Evolutionary conservation across 768 basidiomycete species (phyloP), one percentile per base, ranked within the genome.

Genomic region (Phlebiopsis gigantea): DNA sequence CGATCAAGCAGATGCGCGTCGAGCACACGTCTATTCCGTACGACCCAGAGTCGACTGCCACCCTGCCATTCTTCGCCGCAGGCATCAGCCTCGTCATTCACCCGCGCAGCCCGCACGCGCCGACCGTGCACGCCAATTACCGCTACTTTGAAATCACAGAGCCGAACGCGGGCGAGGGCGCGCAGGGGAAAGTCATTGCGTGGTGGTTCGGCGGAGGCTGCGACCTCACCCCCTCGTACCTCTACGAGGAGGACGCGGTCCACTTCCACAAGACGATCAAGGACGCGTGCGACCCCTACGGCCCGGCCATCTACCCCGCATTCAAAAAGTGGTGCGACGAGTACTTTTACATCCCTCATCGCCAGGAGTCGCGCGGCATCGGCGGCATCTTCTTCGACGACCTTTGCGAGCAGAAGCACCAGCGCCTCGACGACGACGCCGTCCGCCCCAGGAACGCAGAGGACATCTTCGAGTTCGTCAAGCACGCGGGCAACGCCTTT

Each of bases 121-220:
- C 97, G 8, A 98, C 96, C 21, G 87, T 93, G 5, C 96, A 99
- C 69, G 84, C 90, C 57, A 99, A 99, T 70, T 97, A 95, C 65
- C 90, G 97, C 54, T 98, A 98, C 72, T 99, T 99, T 67, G 96
- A 98, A 71, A 83, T 97, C 61, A 86, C 85, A 2, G 82, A 88
- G 61, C 65, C 29, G 7, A 67, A 66, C 22, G 70, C 71, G 34
- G 72, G 72, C 2, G 67, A 69, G 53, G 45, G 68, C 48, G 62
- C 61, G 26, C 66, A 73, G 24, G 78, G 80, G 7, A 79, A 81
- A 61, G 72, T 90, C 19, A 72, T 94, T 42, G 86, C 93, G 25
- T 98, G 95, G 94, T 99, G 96, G 97, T 99, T 98, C 67, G 96
- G 97, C 19, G 97, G 97, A 30, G 96, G 96, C 6, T 86, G 84